These are phyloP conservation scores for Oryza nivara DNA, from an alignment of 176 grass and related monocot species.

Conservation along the genomic window DNA sequence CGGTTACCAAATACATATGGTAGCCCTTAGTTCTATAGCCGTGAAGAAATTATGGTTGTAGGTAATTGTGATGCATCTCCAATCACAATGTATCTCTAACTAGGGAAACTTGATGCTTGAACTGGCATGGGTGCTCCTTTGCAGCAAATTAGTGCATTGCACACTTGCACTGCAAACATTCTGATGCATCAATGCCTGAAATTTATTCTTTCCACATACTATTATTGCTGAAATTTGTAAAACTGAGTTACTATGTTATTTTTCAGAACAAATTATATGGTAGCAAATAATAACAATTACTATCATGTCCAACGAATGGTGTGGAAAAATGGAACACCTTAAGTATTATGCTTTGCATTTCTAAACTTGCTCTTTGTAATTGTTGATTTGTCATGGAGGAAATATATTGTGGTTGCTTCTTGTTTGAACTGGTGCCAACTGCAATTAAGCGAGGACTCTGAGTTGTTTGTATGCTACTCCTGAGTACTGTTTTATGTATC, in stretches of 20 bases:
- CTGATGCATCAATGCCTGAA: not conserved
- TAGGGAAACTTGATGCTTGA: not conserved
- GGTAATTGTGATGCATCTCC: not conserved
- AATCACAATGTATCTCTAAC: not conserved
- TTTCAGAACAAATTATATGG: not conserved
- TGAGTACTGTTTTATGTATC: not conserved
- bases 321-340: not conserved
- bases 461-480: not conserved
- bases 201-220: not conserved
- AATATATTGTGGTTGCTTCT: not conserved
- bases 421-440: not conserved
- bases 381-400: not conserved
- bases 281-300: not conserved
- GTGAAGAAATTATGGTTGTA: not conserved
- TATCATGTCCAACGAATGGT: not conserved
- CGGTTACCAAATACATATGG: not conserved
- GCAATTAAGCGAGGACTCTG: not conserved
- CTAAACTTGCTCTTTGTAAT: not conserved
- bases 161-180: not conserved
- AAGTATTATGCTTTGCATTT: not conserved
- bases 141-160: not conserved
- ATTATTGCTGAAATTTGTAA: not conserved
- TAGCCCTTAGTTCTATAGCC: not conserved
- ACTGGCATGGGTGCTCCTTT: not conserved
- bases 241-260: not conserved